Conservation (phyloP, 495 filamentous ascomycete species). For the Aspergillus carlsbadensis region DNA sequence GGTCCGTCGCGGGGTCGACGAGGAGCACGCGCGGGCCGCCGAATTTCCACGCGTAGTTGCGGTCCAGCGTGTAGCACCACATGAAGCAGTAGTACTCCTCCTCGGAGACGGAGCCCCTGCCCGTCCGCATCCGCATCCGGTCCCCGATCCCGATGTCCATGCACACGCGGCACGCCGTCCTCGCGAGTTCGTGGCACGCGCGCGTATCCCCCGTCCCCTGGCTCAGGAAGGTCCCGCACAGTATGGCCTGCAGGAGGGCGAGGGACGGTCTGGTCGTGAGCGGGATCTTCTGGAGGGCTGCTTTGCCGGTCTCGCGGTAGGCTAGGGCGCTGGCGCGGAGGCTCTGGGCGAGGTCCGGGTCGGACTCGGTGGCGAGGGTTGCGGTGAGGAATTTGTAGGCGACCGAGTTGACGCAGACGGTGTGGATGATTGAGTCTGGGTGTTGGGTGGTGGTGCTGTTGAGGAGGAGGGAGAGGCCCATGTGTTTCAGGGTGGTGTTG, state of each 20-base stretch:
- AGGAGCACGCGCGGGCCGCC: constrained; percentile 6
- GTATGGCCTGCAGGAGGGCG: constrained; percentile 15
- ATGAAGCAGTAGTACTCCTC: constrained; percentile 26
- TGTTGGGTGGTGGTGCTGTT: constrained; percentile 11
- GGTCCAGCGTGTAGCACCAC: constrained; percentile 27
- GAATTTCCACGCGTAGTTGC: constrained; percentile 24
- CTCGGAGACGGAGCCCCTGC: neutral
- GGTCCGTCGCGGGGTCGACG: constrained; percentile 6
- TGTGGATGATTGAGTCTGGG: constrained; percentile 13
- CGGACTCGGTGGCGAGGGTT: constrained; percentile 4
- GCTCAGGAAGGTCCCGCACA: constrained; percentile 22
- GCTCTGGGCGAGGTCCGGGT: constrained; percentile 9
- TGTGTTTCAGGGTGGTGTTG: constrained; percentile 15
- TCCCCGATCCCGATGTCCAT: constrained; percentile 17
- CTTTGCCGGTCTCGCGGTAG: constrained; percentile 18
- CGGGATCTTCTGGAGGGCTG: constrained; percentile 18
- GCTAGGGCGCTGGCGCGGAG: constrained; percentile 8
- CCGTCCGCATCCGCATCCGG: neutral
- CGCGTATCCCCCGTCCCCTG: constrained; percentile 23
- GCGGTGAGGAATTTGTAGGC: constrained; percentile 25
- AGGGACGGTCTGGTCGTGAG: constrained; percentile 13
- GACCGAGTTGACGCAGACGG: constrained; percentile 21
- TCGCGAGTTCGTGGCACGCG: constrained; percentile 17
- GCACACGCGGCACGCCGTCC: constrained; percentile 20
- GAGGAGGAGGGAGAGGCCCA: constrained; percentile 18